A percentile compares a stretch with the other conserved stretches of the same genome.
phyloP scores from a whole-genome alignment of 306 rosid species.

The Dalbergia cultrata region DNA sequence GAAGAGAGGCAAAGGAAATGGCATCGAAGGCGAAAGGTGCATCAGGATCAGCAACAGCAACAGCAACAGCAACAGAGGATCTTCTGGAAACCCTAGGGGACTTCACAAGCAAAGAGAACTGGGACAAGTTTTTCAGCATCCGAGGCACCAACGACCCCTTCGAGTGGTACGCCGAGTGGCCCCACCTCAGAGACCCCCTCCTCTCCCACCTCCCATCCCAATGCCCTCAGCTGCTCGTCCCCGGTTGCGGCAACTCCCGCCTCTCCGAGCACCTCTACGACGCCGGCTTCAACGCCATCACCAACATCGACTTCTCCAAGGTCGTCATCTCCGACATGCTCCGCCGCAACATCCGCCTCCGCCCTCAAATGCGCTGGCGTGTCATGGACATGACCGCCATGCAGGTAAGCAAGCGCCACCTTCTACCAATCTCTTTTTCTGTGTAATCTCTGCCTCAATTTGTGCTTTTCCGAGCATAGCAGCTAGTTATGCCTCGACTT shows the following conservation, averaged over 20 bases:
- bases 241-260: slow-evolving; percentile 91
- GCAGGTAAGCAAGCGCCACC: slow-evolving; percentile 59
- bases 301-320: slow-evolving; percentile 89
- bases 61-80: slow-evolving; percentile 44
- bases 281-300: slow-evolving; percentile 66
- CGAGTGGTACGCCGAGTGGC: slow-evolving; percentile 97
- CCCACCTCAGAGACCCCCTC: slow-evolving; percentile 65
- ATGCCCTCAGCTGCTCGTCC: slow-evolving; percentile 66
- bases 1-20: slow-evolving; percentile 26
- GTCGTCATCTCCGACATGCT: slow-evolving; percentile 89
- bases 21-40: slow-evolving; percentile 39
- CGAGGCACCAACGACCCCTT: slow-evolving; percentile 71
- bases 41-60: neutral
- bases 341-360: slow-evolving; percentile 87
- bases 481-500: neutral
- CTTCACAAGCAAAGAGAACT: slow-evolving; percentile 91
- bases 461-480: neutral
- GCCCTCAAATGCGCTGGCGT: slow-evolving; percentile 96
- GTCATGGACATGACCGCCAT: slow-evolving; percentile 92
- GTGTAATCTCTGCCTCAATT: neutral
- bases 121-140: slow-evolving; percentile 95
- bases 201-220: slow-evolving; percentile 60
- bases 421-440: neutral
- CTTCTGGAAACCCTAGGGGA: slow-evolving; percentile 80
- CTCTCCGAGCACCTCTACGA: slow-evolving; percentile 93